phyloP scores from a whole-genome alignment of 495 filamentous ascomycete genomes.

The Aspergillus funiculosus region DNA sequence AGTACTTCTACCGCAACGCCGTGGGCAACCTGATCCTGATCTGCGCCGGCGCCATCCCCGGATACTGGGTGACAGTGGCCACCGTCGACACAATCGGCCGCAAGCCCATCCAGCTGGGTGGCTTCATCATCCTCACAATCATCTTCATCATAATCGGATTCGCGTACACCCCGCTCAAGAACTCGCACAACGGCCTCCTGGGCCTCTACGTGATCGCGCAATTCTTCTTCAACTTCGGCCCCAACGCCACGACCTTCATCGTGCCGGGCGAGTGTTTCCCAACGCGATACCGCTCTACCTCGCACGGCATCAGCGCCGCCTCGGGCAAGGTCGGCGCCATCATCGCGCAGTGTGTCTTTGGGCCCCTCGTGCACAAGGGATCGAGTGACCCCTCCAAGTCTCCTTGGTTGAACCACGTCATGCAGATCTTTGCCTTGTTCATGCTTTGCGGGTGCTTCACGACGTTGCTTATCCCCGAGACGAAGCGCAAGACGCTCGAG shows the following conservation, averaged over 20 bases:
- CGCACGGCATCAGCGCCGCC: constrained; percentile 10
- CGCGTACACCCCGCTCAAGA: neutral
- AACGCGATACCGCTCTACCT: constrained; percentile 14
- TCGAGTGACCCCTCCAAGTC: constrained; percentile 29
- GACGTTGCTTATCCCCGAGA: constrained; percentile 65
- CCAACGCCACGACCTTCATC: constrained; percentile 15
- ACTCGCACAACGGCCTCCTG: constrained; percentile 4
- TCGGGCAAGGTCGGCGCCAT: constrained; percentile 13
- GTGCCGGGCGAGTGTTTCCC: constrained; percentile 13
- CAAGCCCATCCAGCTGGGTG: constrained; percentile 10
- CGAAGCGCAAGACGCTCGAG: constrained; percentile 64
- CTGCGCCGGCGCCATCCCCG: constrained; percentile 11
- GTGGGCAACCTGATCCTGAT: constrained; percentile 13
- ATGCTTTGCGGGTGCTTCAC: constrained; percentile 68
- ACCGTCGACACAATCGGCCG: constrained; percentile 12
- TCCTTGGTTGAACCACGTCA: constrained; percentile 74
- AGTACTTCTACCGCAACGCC: neutral
- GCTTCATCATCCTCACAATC: constrained; percentile 10
- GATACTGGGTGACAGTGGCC: constrained; percentile 7
- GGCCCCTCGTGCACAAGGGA: constrained; percentile 40
- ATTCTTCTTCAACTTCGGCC: constrained; percentile 17
- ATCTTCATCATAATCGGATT: constrained; percentile 10
- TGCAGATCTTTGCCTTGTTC: constrained; percentile 76
- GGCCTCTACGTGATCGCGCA: constrained; percentile 12
- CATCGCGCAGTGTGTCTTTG: constrained; percentile 12